A percentile compares a stretch with the other conserved stretches of the same genome.
Evolutionary conservation across 2,329 filamentous ascomycete genomes (phyloP).

Genomic region (Escovopsis weberi): DNA sequence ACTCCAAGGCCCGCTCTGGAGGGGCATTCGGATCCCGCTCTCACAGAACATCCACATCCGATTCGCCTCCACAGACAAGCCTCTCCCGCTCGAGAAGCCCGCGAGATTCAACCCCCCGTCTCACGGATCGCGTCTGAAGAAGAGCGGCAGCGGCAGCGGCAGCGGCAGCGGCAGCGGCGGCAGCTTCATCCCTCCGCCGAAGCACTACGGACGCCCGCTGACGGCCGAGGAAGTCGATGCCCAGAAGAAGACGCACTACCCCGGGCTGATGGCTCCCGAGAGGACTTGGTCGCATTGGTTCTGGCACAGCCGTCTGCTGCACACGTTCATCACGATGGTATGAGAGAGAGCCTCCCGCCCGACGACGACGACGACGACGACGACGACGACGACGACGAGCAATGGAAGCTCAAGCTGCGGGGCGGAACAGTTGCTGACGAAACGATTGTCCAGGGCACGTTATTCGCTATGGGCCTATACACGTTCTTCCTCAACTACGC

Average conservation of each 20-base stretch:
- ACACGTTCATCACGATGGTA: constrained; percentile 76
- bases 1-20: constrained; percentile 43
- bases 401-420: too few species aligned
- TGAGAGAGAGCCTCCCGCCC: constrained; percentile 11
- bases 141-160: constrained; percentile 25
- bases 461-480: constrained; percentile 52
- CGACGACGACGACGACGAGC: too few species aligned
- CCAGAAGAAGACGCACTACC: constrained; percentile 62
- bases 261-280: constrained; percentile 73
- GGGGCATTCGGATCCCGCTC: constrained; percentile 21
- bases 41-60: constrained; percentile 22
- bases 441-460: constrained; percentile 37
- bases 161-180: constrained; percentile 8
- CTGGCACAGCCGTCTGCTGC: constrained; percentile 59
- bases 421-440: neutral
- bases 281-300: constrained; percentile 78
- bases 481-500: constrained; percentile 71
- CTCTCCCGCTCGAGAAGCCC: constrained; percentile 69
- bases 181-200: constrained; percentile 22
- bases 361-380: too few species aligned
- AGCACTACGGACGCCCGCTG: constrained; percentile 61
- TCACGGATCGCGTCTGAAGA: constrained; percentile 57
- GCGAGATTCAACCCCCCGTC: constrained; percentile 85
- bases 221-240: constrained; percentile 48
- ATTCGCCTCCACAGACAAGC: constrained; percentile 30